Evolutionary conservation across 441 rosid genomes (phyloP), one percentile per base, ranked within the genome.

Genomic region (Macaranga tanarius): DNA sequence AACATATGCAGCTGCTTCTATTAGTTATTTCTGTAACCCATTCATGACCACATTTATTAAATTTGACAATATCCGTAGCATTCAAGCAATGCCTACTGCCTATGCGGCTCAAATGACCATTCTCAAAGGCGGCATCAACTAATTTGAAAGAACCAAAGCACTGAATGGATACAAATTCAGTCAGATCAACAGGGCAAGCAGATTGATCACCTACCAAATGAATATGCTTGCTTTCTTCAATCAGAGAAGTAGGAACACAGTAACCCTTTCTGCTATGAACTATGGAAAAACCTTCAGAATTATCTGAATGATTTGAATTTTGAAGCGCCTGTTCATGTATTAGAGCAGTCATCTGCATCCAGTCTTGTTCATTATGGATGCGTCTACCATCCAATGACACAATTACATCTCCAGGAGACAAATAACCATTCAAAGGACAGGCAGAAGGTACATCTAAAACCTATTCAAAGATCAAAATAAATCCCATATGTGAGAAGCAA

Each of bases 351-450:
- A 83, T 66, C 79, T 80, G 87, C 57, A 81, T 74, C 97, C 96
- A 95, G 11, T 95, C 93, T 26, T 73, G 87, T 31, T 80, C 84
- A 67, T 78, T 78, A 75, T 79, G 82, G 63, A 90, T 77, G 26
- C 54, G 76, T 47, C 81, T 77, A 50, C 95, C 97, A 85, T 91
- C 93, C 78, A 95, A 56, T 25, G 93, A 86, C 69, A 87, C 73
- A 17, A 95, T 87, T 31, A 80, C 79, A 89, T 95, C 96, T 10
- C 90, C 92, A 52, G 91, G 85, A 75, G 91, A 90, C 80, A 95
- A 79, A 77, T 88, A 87, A 61, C 91, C 89, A 45, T 81, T 85
- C 82, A 95, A 82, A 42, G 95, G 89, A 0, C 95, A 92, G 8
- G 81, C 25, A 59, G 83, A 77, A 73, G 89, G 90, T 65, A 95